Conservation (phyloP, 192 early-diverging fungal genomes). For the Coemansia sp. region DNA sequence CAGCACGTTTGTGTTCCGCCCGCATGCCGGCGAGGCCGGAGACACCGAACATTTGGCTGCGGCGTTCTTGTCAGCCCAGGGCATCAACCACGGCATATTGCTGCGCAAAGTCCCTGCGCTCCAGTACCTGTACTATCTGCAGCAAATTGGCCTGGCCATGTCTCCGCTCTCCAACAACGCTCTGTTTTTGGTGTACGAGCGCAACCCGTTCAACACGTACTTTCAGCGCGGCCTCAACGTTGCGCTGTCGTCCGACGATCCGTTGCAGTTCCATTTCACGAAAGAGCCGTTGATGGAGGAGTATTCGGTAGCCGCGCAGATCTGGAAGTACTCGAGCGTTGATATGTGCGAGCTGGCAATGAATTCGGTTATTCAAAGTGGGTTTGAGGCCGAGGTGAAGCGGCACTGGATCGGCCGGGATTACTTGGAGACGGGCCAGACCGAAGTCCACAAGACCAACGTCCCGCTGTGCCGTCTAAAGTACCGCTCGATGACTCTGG, state of each 20-base stretch:
- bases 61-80: constrained; percentile 82
- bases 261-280: constrained; percentile 95
- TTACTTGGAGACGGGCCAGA: constrained; percentile 73
- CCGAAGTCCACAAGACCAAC: constrained; percentile 88
- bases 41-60: constrained; percentile 91
- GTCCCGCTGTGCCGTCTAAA: constrained; percentile 84
- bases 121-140: constrained; percentile 93
- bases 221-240: constrained; percentile 95
- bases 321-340: constrained; percentile 87
- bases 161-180: constrained; percentile 96
- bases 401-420: constrained; percentile 84
- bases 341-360: constrained; percentile 96
- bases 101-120: constrained; percentile 91
- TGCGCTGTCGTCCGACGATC: constrained; percentile 92
- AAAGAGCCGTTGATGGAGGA: constrained; percentile 97
- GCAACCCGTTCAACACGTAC: constrained; percentile 87
- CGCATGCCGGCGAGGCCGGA: constrained; percentile 94
- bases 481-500: constrained; percentile 81
- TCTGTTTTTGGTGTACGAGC: constrained; percentile 88
- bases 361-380: constrained; percentile 86
- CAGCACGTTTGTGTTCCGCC: constrained; percentile 92
- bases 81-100: constrained; percentile 91
- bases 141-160: constrained; percentile 97
- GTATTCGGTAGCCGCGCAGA: constrained; percentile 93
- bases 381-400: constrained; percentile 87